Base-by-base conservation (phyloP, 129 eudicot genomes). In the Flaveria brownii region DNA sequence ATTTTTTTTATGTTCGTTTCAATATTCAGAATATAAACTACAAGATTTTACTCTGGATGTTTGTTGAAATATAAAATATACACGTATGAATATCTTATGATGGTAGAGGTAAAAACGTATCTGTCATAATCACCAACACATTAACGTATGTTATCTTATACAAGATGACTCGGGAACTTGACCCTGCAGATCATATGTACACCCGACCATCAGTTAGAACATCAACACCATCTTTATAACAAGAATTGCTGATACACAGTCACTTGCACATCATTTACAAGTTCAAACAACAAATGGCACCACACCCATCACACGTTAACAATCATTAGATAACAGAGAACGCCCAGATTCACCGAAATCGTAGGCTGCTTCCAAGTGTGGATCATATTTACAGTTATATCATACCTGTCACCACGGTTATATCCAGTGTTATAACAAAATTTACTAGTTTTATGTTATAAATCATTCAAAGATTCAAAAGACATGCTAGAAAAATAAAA, bases 371-470 rank as follows among this genome's bases (percentile, higher is more conserved):
- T 68, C 80, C 80, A 51, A 36, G 0, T 20, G 17, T 8, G 64
- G 33, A 76, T 39, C 73, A 67, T 39, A 6, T 23, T 41, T 52
- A 77, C 66, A 67, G 28, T 20, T 66, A 20, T 33, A 50, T 18
- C 73, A 76, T 6, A 77, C 80, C 73, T 67, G 68, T 33, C 74
- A 76, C 52, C 67, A 67, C 43, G 73, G 54, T 66, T 52, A 68
- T 52, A 76, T 20, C 26, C 9, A n/a, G 47, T 36, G 46, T 61
- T 49, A 10, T 39, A 20, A 65, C 42, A 49, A 67, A 41, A 14
- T 42, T 42, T 52, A 9, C 30, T 36, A 52, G 41, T 51, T 51
- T 3, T 11, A 51, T 33, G 26, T 66, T 26, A 30, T 64, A 11
- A 51, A 9, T 65, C 46, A 49, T n/a, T 75, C 79, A 47, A 51